A percentile compares a stretch with the other conserved stretches of the same genome.
phyloP scores from a whole-genome alignment of 2,329 filamentous ascomycete genomes.

The Colletotrichum trifolii region DNA sequence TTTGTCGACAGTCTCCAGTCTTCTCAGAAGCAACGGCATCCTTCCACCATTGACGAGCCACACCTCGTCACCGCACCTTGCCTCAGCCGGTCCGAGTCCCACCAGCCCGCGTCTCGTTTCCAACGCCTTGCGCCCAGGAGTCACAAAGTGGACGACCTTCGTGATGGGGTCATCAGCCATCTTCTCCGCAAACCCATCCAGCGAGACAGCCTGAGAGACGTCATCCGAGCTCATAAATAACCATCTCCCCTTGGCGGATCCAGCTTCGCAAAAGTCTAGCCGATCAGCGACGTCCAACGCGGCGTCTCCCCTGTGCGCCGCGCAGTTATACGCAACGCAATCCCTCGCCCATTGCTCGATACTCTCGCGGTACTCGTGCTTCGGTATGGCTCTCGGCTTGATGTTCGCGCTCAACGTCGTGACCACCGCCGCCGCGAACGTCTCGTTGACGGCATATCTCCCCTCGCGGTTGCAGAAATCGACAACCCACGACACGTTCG shows the following conservation, averaged over 20 bases:
- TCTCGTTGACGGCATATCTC: neutral
- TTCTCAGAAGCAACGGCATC: constrained; percentile 20
- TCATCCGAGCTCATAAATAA: neutral
- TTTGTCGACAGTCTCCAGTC: neutral
- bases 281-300: too few species aligned
- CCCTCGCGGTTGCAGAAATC: constrained; percentile 1
- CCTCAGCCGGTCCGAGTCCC: constrained; percentile 1
- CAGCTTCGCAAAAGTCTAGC: neutral
- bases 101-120: neutral
- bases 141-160: constrained; percentile 8
- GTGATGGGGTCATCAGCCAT: constrained; percentile 9
- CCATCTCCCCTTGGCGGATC: neutral
- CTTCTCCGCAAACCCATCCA: too few species aligned
- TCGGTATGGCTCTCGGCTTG: neutral
- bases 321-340: constrained; percentile 12
- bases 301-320: neutral
- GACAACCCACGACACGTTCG: constrained; percentile 10
- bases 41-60: constrained; percentile 21
- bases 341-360: constrained; percentile 4
- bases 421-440: neutral
- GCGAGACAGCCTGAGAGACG: neutral
- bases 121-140: neutral
- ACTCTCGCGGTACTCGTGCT: neutral
- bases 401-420: constrained; percentile 14
- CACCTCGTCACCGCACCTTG: constrained; percentile 7